Conservation (phyloP, 2,329 filamentous ascomycete species). For the Alternaria longipes region DNA sequence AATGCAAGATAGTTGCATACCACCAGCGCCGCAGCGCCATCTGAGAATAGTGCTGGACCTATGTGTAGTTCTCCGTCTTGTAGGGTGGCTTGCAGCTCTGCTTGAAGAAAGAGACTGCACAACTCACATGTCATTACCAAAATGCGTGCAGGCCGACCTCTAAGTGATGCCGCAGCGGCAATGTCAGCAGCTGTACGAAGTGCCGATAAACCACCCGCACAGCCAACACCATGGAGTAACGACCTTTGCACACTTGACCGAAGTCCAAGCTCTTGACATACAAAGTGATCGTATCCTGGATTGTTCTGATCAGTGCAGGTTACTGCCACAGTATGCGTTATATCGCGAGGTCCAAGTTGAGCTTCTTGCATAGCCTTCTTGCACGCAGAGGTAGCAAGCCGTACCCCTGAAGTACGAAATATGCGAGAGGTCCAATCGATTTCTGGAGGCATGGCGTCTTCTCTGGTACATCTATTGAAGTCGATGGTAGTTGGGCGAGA, state of each 20-base stretch:
- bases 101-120: slow-evolving; percentile 64
- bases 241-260: slow-evolving; percentile 42
- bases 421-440: slow-evolving; percentile 38
- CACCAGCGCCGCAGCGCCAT: slow-evolving; percentile 73
- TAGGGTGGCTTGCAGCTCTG: slow-evolving; percentile 70
- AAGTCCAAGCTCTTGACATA: slow-evolving; percentile 46
- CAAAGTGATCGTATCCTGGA: slow-evolving; percentile 52
- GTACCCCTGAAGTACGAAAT: slow-evolving; percentile 43
- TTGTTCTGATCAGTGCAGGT: slow-evolving; percentile 52
- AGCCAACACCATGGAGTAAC: slow-evolving; percentile 52
- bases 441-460: slow-evolving; percentile 20
- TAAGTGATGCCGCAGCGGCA: slow-evolving; percentile 68
- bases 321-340: slow-evolving; percentile 53
- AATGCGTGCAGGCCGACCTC: slow-evolving; percentile 68
- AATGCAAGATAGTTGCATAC: slow-evolving; percentile 70
- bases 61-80: slow-evolving; percentile 64
- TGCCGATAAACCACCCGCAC: slow-evolving; percentile 51
- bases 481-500: slow-evolving; percentile 24
- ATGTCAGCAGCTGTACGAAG: slow-evolving; percentile 66
- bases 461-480: slow-evolving; percentile 16
- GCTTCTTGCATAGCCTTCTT: slow-evolving; percentile 47
- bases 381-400: slow-evolving; percentile 44
- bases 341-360: slow-evolving; percentile 25
- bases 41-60: slow-evolving; percentile 72
- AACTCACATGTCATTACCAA: slow-evolving; percentile 71